Evolutionary conservation across 768 basidiomycete species (phyloP).

Genomic region (Melanogaster broomeanus): DNA sequence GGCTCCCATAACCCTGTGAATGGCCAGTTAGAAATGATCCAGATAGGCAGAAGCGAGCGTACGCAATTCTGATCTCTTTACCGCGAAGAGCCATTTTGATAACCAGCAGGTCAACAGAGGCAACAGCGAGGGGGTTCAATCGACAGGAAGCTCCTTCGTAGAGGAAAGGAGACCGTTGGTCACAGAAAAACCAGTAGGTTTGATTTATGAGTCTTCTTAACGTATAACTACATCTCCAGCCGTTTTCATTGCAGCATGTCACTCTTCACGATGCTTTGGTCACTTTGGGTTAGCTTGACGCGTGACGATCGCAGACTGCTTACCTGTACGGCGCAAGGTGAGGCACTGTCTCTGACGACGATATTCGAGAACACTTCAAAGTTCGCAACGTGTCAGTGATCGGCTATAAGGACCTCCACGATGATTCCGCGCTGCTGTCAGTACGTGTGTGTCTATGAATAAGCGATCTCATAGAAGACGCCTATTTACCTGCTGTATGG

Average conservation of each 20-base stretch:
- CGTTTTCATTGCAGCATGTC: constrained; percentile 7
- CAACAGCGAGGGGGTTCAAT: neutral
- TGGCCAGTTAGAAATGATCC: constrained; percentile 2
- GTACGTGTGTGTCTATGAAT: too few species aligned
- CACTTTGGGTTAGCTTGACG: constrained; percentile 1
- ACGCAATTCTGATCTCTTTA: constrained; percentile 36
- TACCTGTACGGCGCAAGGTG: constrained; percentile 13
- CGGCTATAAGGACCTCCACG: constrained; percentile 26
- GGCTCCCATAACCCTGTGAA: constrained; percentile 34
- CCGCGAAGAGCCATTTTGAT: constrained; percentile 25
- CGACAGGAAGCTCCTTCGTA: neutral
- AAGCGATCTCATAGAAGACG: constrained; percentile 16
- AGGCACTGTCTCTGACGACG: constrained; percentile 4
- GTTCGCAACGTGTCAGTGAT: constrained; percentile 27
- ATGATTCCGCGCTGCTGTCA: constrained; percentile 21
- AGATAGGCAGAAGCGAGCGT: constrained; percentile 5
- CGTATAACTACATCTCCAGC: constrained; percentile 16
- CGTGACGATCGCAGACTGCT: neutral
- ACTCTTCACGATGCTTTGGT: constrained; percentile 13
- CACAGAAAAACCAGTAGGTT: constrained; percentile 1
- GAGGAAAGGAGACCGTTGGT: too few species aligned
- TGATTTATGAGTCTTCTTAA: neutral
- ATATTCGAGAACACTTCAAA: constrained; percentile 13
- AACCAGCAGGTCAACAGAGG: neutral
- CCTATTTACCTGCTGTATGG: neutral